Evolutionary conservation across 2,329 filamentous ascomycete species (phyloP), one percentile per base, ranked within the genome.

Genomic region (Alternaria brassicae): DNA sequence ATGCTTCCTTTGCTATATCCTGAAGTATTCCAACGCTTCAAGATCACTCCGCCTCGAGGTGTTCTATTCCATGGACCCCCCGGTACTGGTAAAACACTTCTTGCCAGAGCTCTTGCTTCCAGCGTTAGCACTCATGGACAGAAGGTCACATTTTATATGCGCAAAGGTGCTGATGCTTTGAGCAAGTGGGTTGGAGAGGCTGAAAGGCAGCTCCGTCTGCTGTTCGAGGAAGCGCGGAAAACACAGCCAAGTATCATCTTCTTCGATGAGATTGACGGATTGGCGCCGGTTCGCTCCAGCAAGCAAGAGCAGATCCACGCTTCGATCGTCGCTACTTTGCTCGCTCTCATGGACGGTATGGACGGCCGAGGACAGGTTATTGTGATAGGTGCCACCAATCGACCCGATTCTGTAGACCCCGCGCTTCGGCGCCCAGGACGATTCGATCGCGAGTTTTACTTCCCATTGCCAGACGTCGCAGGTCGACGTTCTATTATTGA

Each of bases 151-250:
- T 99, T 99, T 71, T 99, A 98, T 79, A 99, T 99, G 95, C 90
- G 95, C 61, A 99, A 99, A 79, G 96, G 95, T 75, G 96, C 95
- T 23, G 95, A 99, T 84, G 93, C 93, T 15, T 82, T 99, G 62
- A 97, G 93, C 79, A 99, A 99, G 80, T 99, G 95, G 95, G 95
- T 99, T 52, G 95, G 95, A 74, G 95, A 99, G 79, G 95, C 96
- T 9, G 95, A 99, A 80, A 90, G 94, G 79, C 95, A 99, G 76
- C 86, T 99, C 53, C 89, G 95, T 44, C 81, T 98, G 57, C 84
- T 99, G 5, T 99, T 99, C 66, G 95, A 98, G 71, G 95, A 99
- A 79, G 95, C 95, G 15, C 87, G 94, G 62, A 95, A 93, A 77
- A 98, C 91, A 1, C 95, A 99, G 73, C 95, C 95, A 0, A 98